Percentiles rank a stretch among this genome's conserved stretches.
These are phyloP conservation scores for Botrytis byssoidea DNA, from an alignment of 2,329 filamentous ascomycete species.

Conservation along the genomic window DNA sequence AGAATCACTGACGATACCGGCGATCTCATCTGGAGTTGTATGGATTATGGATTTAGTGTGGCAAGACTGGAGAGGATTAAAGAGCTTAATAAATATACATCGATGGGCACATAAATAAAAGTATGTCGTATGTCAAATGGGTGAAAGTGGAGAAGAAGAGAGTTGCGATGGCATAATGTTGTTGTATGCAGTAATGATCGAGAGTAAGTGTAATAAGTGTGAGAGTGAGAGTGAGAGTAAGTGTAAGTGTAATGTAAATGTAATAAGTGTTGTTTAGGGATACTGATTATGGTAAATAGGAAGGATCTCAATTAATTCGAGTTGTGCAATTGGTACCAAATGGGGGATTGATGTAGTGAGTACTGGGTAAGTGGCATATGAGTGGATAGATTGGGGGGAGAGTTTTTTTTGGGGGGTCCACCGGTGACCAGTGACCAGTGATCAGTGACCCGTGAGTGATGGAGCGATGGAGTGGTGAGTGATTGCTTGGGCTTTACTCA, in stretches of 20 bases:
- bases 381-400: conserved; percentile 1
- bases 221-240: neutral
- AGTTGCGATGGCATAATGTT: conserved; percentile 18
- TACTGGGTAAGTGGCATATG: neutral
- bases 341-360: neutral
- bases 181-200: neutral
- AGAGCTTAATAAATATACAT: conserved; percentile 17
- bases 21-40: conserved; percentile 37
- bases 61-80: conserved; percentile 1
- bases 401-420: neutral
- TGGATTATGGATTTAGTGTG: neutral
- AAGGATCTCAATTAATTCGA: conserved; percentile 18
- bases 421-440: no score
- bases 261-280: neutral
- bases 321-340: conserved; percentile 18
- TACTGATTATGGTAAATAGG: conserved; percentile 5
- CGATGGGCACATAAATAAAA: neutral
- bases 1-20: conserved; percentile 32
- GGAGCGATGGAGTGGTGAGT: neutral
- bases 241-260: neutral
- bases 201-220: neutral
- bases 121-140: neutral
- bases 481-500: neutral
- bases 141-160: neutral
- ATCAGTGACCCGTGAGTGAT: neutral